Conservation (phyloP, 352 stramenopile species). For the Globisporangium parvum region DNA sequence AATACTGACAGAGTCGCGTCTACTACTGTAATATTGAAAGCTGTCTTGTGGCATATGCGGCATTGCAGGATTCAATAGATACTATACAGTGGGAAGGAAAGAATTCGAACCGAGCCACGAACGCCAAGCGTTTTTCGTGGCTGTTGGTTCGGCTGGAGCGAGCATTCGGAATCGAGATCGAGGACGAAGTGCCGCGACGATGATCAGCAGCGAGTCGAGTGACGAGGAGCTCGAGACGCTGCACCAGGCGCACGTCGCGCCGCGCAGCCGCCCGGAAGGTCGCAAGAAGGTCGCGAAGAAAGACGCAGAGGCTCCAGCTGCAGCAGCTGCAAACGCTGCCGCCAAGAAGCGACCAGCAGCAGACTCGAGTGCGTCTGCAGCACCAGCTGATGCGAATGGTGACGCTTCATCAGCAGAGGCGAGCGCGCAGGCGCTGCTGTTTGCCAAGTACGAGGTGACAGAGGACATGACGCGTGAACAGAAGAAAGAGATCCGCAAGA, state of each 20-base stretch:
- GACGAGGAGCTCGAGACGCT: constrained; percentile 81
- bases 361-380: background rate
- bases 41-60: too few species aligned
- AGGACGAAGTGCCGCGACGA: constrained; percentile 10
- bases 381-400: background rate
- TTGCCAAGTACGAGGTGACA: constrained; percentile 15
- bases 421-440: constrained; percentile 4
- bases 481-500: constrained; percentile 71
- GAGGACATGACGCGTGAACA: constrained; percentile 40
- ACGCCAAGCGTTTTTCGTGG: background rate
- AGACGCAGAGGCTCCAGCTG: constrained; percentile 15
- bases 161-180: background rate
- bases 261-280: constrained; percentile 24
- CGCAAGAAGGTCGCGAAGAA: constrained; percentile 22
- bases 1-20: background rate
- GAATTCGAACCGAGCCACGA: too few species aligned
- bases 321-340: background rate
- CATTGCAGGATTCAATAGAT: too few species aligned
- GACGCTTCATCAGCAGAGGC: constrained; percentile 1
- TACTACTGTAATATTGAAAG: too few species aligned
- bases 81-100: too few species aligned
- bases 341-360: constrained; percentile 14
- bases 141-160: background rate
- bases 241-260: constrained; percentile 31
- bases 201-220: constrained; percentile 89